Percentiles rank a stretch among this genome's conserved stretches.
Evolutionary conservation across 306 rosid species (phyloP).

Genomic region (Begonia masoniana): DNA sequence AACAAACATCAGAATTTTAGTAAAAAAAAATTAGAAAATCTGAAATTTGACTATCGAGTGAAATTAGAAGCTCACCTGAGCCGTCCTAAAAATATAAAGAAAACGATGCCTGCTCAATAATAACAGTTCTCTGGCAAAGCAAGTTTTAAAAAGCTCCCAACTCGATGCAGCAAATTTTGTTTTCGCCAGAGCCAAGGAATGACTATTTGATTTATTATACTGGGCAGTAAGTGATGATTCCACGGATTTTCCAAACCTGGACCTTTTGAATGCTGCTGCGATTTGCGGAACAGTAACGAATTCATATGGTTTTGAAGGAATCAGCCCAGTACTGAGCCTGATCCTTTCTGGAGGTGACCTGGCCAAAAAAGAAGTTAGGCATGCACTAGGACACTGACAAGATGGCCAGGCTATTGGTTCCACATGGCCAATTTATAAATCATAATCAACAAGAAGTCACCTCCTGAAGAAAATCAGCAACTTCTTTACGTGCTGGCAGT

Average conservation of each 20-base stretch:
- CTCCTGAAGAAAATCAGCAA: slow-evolving; percentile 95
- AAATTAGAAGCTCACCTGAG: slow-evolving; percentile 38
- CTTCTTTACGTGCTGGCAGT: slow-evolving; percentile 69
- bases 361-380: slow-evolving; percentile 10
- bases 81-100: slow-evolving; percentile 70
- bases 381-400: not conserved
- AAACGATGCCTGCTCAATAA: slow-evolving; percentile 56
- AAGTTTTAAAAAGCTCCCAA: slow-evolving; percentile 49
- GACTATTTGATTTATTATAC: slow-evolving; percentile 39
- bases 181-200: slow-evolving; percentile 52
- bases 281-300: slow-evolving; percentile 51
- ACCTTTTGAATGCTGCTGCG: slow-evolving; percentile 51
- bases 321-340: slow-evolving; percentile 90
- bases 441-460: slow-evolving; percentile 15
- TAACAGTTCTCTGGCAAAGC: slow-evolving; percentile 50
- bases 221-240: slow-evolving; percentile 27
- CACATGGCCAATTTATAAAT: not conserved
- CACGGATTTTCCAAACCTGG: slow-evolving; percentile 43
- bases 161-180: slow-evolving; percentile 41
- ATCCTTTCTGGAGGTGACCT: slow-evolving; percentile 84
- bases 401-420: not conserved
- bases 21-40: not conserved
- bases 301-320: slow-evolving; percentile 47
- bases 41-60: not conserved
- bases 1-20: not conserved